phyloP scores from a whole-genome alignment of 1,284 basidiomycete species.

The Porodaedalea pini region DNA sequence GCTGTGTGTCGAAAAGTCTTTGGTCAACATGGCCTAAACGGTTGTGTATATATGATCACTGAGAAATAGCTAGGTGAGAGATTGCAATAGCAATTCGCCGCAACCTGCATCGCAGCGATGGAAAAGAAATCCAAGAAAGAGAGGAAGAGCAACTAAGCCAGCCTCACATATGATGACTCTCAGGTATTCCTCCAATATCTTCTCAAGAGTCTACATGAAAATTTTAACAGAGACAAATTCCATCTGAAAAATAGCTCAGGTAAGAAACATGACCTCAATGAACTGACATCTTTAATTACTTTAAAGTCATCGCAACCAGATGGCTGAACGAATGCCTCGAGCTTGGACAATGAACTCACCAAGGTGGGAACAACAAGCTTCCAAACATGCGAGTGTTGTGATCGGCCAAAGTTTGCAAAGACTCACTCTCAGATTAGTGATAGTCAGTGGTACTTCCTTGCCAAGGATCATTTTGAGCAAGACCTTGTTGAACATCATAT shows the following conservation, averaged over 20 bases:
- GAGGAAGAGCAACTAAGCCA: conserved; percentile 85
- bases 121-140: conserved; percentile 97
- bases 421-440: conserved; percentile 73
- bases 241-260: too few species aligned
- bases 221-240: conserved; percentile 24
- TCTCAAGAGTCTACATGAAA: conserved; percentile 80
- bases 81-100: conserved; percentile 92
- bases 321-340: conserved; percentile 57
- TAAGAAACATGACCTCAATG: too few species aligned
- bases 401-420: conserved; percentile 10
- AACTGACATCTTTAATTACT: too few species aligned
- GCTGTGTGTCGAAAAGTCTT: conserved; percentile 89
- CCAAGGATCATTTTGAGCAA: conserved; percentile 89
- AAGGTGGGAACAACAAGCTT: conserved; percentile 80
- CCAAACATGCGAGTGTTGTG: conserved; percentile 6
- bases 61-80: conserved; percentile 81
- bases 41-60: conserved; percentile 83
- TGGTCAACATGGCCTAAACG: conserved; percentile 89
- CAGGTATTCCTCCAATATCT: conserved; percentile 94
- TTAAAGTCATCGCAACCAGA: conserved; percentile 47
- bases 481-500: conserved; percentile 88
- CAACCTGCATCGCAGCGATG: conserved; percentile 95
- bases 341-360: conserved; percentile 80
- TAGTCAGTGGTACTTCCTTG: conserved; percentile 77
- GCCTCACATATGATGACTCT: conserved; percentile 91